Conservation (phyloP, 2,329 filamentous ascomycete species). For the Cryphonectria nitschkei region DNA sequence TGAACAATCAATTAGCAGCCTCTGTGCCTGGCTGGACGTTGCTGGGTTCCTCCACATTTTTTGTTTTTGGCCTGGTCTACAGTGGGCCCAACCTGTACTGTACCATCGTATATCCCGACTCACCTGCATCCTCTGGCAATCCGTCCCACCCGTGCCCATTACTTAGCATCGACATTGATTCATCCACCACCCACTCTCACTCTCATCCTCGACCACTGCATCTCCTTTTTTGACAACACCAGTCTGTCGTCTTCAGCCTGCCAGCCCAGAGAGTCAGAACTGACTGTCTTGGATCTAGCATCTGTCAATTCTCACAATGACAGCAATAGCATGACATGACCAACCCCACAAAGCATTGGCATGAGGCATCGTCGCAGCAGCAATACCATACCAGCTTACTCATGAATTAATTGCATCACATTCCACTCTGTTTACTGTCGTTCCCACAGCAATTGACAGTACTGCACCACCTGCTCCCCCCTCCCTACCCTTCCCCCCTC, state of each 20-base stretch:
- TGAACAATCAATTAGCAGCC: background rate
- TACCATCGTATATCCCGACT: background rate
- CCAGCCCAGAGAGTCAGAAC: slow-evolving; percentile 7
- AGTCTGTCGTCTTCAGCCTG: background rate
- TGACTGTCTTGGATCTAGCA: background rate
- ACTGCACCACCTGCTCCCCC: background rate
- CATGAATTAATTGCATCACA: slow-evolving; percentile 21
- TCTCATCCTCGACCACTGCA: background rate
- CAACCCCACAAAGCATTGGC: slow-evolving; percentile 15
- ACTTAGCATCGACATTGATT: background rate
- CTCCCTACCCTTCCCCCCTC: background rate
- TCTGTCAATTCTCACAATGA: background rate
- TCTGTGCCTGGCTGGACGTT: slow-evolving; percentile 1
- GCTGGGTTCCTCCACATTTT: background rate
- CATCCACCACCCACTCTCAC: background rate
- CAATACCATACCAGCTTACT: background rate
- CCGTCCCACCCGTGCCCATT: background rate
- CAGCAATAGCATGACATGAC: slow-evolving; percentile 14
- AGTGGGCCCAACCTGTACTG: background rate
- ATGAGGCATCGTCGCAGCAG: slow-evolving; percentile 11
- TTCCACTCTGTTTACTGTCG: slow-evolving; percentile 14
- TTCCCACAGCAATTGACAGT: slow-evolving; percentile 21
- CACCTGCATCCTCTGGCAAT: background rate
- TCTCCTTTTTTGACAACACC: background rate
- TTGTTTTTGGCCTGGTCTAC: background rate